Base-by-base conservation (phyloP, 768 basidiomycete species). In the Gloeophyllum trabeum region DNA sequence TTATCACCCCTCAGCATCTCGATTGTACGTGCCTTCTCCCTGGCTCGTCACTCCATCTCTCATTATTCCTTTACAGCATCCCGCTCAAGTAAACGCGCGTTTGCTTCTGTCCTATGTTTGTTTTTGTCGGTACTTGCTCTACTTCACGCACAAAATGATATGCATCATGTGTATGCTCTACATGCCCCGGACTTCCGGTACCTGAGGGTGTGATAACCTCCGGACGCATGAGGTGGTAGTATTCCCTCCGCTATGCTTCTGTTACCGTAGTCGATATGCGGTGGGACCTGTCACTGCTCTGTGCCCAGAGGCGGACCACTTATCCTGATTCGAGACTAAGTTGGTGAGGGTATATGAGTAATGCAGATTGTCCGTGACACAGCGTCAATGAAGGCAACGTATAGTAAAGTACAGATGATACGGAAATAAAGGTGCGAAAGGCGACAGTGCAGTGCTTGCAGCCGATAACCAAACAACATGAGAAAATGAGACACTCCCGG, bases 81-180 rank as follows among this genome's bases (percentile, higher is more conserved):
- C 92, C 92, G 61, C 91, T 96, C 77, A 96, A 94, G 78, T 96
- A 90, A 76, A 65, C 48, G 54, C 43, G 43, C 30, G 42, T 42
- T 45, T 53, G n/a, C n/a, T n/a, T n/a, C n/a, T n/a, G n/a, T n/a
- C n/a, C n/a, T n/a, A n/a, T n/a, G 47, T 54, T 44, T 44, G 42
- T 45, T 41, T 57, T 58, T 55, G 56, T 51, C 49, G 49, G 48
- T 43, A 44, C 48, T 42, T 48, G 50, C 46, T 43, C 47, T 21
- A 25, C 28, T 14, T 32, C 18, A 24, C 50, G 39, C 32, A 51
- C 52, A 58, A 67, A 69, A 63, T 60, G 50, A 39, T 53, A 65
- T 68, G 66, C 60, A 48, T 44, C 44, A 62, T 61, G 64, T 61
- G 46, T 53, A 47, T 46, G 46, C 20, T 34, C 28, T 42, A n/a